Evolutionary conservation across 345 rosid species (phyloP).

Genomic region (Sonneratia caseolaris): DNA sequence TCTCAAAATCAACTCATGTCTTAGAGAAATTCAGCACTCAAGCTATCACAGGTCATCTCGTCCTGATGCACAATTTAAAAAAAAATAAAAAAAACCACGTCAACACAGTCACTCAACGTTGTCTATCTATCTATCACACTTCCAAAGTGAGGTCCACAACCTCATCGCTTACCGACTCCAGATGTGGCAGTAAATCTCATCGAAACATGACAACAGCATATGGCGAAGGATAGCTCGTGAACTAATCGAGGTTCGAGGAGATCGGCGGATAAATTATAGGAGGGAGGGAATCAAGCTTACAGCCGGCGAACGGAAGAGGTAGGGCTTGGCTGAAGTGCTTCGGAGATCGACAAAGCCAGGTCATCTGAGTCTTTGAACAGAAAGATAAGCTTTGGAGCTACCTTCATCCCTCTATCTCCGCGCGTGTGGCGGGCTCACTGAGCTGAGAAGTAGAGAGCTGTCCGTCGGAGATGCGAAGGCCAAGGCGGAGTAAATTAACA

Average conservation of each 20-base stretch:
- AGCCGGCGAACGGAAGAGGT: slow-evolving; percentile 30
- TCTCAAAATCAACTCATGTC: too few species aligned
- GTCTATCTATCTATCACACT: too few species aligned
- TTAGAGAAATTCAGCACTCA: too few species aligned
- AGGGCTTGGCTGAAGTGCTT: slow-evolving; percentile 37
- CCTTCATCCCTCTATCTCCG: slow-evolving; percentile 29
- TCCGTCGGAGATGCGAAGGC: neutral
- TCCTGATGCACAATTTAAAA: too few species aligned
- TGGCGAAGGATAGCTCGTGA: neutral
- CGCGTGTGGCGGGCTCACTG: neutral
- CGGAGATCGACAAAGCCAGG: slow-evolving; percentile 32
- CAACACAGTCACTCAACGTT: too few species aligned
- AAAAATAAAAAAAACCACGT: too few species aligned
- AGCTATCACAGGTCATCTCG: too few species aligned
- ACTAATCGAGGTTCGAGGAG: neutral
- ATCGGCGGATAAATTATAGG: neutral
- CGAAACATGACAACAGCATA: neutral
- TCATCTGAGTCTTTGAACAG: slow-evolving; percentile 44
- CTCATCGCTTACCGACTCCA: too few species aligned
- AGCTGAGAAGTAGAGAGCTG: neutral
- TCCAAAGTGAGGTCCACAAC: too few species aligned
- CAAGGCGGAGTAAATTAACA: neutral
- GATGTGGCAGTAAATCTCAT: neutral
- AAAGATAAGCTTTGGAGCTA: slow-evolving; percentile 45
- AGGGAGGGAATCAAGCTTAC: slow-evolving; percentile 23